These are phyloP conservation scores for Zygosaccharomyces sapae DNA, from an alignment of 1,139 yeast genomes.

Conservation along the genomic window DNA sequence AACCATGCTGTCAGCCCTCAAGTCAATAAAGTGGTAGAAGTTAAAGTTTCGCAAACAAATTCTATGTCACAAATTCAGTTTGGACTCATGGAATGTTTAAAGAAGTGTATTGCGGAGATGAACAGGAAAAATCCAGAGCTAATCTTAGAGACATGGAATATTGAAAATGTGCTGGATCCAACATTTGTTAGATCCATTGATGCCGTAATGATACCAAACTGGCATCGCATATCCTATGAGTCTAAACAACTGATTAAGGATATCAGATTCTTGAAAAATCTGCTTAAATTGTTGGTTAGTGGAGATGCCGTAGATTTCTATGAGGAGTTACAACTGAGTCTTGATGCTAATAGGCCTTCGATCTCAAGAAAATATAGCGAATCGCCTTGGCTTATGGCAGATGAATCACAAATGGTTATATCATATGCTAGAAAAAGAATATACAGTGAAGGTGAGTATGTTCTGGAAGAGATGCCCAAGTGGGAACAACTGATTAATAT, in stretches of 20 bases:
- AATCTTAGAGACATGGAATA: conserved; percentile 73
- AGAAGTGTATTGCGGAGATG: conserved; percentile 73
- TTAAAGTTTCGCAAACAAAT: conserved; percentile 65
- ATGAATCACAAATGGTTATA: conserved; percentile 76
- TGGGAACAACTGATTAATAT: conserved; percentile 76
- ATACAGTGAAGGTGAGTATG: conserved; percentile 42
- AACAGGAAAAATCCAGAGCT: conserved; percentile 65
- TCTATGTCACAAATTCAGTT: conserved; percentile 79
- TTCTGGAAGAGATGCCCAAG: conserved; percentile 78
- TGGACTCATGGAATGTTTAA: conserved; percentile 72
- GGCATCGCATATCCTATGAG: conserved; percentile 82
- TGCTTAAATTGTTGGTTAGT: conserved; percentile 53
- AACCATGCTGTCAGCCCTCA: conserved; percentile 36
- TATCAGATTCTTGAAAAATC: conserved; percentile 56
- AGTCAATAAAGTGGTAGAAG: conserved; percentile 61
- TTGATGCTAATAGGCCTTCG: conserved; percentile 57
- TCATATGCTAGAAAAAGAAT: conserved; percentile 71
- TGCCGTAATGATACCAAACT: conserved; percentile 64
- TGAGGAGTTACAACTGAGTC: conserved; percentile 61
- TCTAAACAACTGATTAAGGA: conserved; percentile 76
- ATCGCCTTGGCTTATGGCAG: conserved; percentile 84
- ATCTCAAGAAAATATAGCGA: conserved; percentile 47
- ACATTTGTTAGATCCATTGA: conserved; percentile 63
- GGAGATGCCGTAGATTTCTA: conserved; percentile 75
- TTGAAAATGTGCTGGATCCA: conserved; percentile 66